phyloP scores from a whole-genome alignment of 1,284 basidiomycete species.

The Cutaneotrichosporon cyanovorans region DNA sequence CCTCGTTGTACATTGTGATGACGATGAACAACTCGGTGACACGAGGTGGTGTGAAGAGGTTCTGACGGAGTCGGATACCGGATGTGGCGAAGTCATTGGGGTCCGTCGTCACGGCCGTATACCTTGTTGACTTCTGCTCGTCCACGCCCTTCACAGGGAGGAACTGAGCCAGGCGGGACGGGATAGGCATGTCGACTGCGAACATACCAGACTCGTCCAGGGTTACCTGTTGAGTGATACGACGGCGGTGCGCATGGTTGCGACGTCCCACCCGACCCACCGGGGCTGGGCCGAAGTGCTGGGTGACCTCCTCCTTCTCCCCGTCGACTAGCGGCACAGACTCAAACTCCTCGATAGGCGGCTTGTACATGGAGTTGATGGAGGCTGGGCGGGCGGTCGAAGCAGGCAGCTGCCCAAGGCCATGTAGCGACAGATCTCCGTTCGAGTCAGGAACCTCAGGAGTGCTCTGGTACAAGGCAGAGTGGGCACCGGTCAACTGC shows the following conservation, averaged over 20 bases:
- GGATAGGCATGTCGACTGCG: constrained; percentile 74
- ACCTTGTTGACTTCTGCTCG: constrained; percentile 78
- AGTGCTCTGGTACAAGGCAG: constrained; percentile 1
- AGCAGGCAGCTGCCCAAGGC: neutral
- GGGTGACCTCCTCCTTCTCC: constrained; percentile 46
- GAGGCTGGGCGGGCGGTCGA: neutral
- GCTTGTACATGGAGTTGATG: constrained; percentile 14
- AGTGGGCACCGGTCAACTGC: neutral
- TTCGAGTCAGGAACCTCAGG: constrained; percentile 1
- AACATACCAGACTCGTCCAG: constrained; percentile 66
- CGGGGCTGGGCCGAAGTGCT: constrained; percentile 81
- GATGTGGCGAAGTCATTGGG: constrained; percentile 84
- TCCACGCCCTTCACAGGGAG: constrained; percentile 70
- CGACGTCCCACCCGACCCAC: constrained; percentile 65
- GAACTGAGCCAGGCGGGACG: constrained; percentile 63
- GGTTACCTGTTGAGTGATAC: constrained; percentile 47
- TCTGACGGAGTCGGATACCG: constrained; percentile 79
- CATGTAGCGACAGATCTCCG: constrained; percentile 14
- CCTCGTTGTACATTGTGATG: constrained; percentile 96
- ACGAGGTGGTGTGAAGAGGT: constrained; percentile 57
- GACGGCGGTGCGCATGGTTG: constrained; percentile 26
- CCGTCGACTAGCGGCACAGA: constrained; percentile 11
- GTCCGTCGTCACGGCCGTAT: constrained; percentile 82
- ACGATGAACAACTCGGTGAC: constrained; percentile 89
- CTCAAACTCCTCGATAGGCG: constrained; percentile 14